Base-by-base conservation (phyloP, 2,329 filamentous ascomycete species). In the Diaporthe sp. region DNA sequence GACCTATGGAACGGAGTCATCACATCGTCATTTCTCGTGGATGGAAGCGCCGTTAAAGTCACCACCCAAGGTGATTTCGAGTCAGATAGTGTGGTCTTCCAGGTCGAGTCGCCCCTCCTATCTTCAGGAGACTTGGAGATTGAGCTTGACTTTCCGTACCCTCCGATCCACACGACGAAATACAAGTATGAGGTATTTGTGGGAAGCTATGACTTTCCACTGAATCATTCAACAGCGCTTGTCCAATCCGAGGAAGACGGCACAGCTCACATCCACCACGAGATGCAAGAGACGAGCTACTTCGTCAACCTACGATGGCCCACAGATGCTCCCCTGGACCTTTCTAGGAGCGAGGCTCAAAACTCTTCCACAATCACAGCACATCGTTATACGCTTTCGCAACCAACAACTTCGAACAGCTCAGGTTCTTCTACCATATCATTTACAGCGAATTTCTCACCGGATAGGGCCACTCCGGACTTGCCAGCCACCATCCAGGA, bases 121-220 rank as follows among this genome's bases (percentile, higher is more conserved):
- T 71, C 74, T 0, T 78, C 76, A 0, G 83, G 84, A 0, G 81
- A 82, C 4, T 78, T 87, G 1, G 77, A 81, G 0, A 79, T 86
- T 7, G 84, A 86, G 28, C 76, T 87, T 19, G 86, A 87, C 75
- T 87, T 85, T 70, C 85, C 86, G 0, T 87, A 86, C 57, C 84
- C 84, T 0, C 84, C 84, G 1, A 80, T 85, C 2, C 84, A 86
- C 58, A 81, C 81, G 2, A 82, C 82, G 4, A 81, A 81, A n/a
- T 85, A 85, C 76, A 87, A 87, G 74, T 87, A 85, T 37, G 83
- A 87, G 65, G 84, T 85, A 15, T 87, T 86, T 44, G 85, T 83
- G 0, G 86, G 85, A 0, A 80, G 83, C 6, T 86, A 84, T 37
- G 82, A 86, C 25, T 84, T 84, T 25, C 83, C 84, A 0, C 72